These are phyloP conservation scores for Diddensiella caesifluorescens DNA, from an alignment of 805 yeast genomes.

Conservation along the genomic window DNA sequence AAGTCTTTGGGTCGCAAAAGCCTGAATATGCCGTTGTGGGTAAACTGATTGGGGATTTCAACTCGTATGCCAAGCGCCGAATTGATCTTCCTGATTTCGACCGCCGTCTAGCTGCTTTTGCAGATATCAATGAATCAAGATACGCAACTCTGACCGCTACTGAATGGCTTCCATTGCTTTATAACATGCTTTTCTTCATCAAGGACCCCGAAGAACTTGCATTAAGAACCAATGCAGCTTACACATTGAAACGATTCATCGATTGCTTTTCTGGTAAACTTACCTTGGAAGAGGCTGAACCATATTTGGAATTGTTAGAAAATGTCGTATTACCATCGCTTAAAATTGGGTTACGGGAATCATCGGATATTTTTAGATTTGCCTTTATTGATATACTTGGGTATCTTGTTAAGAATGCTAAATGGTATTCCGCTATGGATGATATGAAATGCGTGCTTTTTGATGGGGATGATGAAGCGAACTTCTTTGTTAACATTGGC, in stretches of 20 bases:
- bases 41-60: constrained; percentile 54
- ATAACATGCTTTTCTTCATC: constrained; percentile 63
- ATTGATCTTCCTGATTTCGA: constrained; percentile 77
- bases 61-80: constrained; percentile 58
- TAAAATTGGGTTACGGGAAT: constrained; percentile 57
- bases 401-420: constrained; percentile 48
- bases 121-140: constrained; percentile 51
- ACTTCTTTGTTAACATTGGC: constrained; percentile 67
- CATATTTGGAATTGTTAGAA: constrained; percentile 37
- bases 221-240: constrained; percentile 70
- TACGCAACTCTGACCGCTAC: constrained; percentile 41
- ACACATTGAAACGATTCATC: constrained; percentile 55
- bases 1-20: constrained; percentile 51
- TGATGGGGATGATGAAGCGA: constrained; percentile 74
- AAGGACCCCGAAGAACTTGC: constrained; percentile 76
- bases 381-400: constrained; percentile 66
- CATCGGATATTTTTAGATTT: constrained; percentile 56
- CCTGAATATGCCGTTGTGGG: constrained; percentile 43
- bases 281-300: constrained; percentile 13
- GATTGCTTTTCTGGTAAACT: constrained; percentile 42
- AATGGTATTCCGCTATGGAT: constrained; percentile 43
- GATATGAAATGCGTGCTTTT: constrained; percentile 62
- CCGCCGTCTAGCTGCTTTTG: constrained; percentile 62
- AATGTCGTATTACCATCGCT: constrained; percentile 58
- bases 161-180: constrained; percentile 79